Evolutionary conservation across 2,329 filamentous ascomycete genomes (phyloP).

Genomic region (Pyrenochaeta sp.): DNA sequence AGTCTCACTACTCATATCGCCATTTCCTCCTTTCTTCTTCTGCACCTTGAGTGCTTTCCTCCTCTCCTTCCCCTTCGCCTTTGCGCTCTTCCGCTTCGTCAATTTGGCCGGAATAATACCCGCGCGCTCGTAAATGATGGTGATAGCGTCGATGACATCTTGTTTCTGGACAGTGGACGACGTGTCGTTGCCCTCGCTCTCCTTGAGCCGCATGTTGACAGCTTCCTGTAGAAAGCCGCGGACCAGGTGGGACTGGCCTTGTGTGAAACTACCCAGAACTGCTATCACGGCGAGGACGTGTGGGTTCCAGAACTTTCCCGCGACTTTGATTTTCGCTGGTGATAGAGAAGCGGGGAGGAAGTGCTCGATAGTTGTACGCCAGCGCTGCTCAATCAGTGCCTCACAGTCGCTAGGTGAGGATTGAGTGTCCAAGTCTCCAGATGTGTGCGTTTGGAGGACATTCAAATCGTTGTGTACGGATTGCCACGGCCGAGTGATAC

Average conservation of each 20-base stretch:
- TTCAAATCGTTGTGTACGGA: conserved; percentile 6
- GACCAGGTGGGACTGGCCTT: conserved; percentile 12
- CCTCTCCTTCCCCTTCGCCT: conserved; percentile 9
- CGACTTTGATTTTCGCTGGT: not conserved
- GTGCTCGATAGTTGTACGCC: conserved; percentile 3
- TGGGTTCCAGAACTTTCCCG: not conserved
- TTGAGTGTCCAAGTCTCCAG: not conserved
- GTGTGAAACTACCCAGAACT: conserved; percentile 10
- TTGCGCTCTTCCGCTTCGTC: conserved; percentile 12
- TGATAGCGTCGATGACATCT: conserved; percentile 15
- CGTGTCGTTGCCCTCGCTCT: conserved; percentile 4
- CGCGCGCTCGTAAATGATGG: conserved; percentile 14
- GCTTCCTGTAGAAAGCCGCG: conserved; percentile 9
- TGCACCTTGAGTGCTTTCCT: conserved; percentile 6
- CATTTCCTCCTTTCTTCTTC: conserved; percentile 3
- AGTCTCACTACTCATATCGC: not conserved
- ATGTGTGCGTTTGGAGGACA: not conserved
- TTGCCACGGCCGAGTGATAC: conserved; percentile 14
- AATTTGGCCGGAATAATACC: conserved; percentile 10
- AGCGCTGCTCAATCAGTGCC: conserved; percentile 6
- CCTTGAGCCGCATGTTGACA: conserved; percentile 1
- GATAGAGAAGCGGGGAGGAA: conserved; percentile 6
- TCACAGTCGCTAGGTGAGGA: not conserved
- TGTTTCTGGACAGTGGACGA: not conserved
- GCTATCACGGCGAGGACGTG: not conserved